A percentile compares a stretch with the other conserved stretches of the same genome.
Conservation (phyloP, 2,329 filamentous ascomycete genomes). For the Pseudogymnoascus sp. region DNA sequence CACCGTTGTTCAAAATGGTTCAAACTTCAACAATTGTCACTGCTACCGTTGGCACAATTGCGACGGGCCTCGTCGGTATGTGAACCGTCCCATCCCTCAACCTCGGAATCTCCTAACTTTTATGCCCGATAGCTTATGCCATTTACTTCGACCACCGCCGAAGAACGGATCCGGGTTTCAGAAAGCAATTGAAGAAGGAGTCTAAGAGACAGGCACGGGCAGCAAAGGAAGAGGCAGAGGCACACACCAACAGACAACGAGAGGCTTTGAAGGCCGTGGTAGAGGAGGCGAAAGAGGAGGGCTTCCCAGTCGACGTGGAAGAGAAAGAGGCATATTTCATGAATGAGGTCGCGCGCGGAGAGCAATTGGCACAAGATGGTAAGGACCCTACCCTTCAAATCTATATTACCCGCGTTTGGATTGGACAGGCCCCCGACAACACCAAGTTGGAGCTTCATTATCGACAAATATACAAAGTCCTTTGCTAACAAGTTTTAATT, state of each 20-base stretch:
- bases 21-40: constrained; percentile 51
- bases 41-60: constrained; percentile 53
- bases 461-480: neutral
- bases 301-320: constrained; percentile 83
- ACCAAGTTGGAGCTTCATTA: neutral
- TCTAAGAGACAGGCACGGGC: constrained; percentile 64
- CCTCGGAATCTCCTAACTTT: neutral
- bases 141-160: constrained; percentile 64
- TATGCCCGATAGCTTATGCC: constrained; percentile 47
- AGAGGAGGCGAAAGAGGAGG: constrained; percentile 78
- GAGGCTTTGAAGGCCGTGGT: constrained; percentile 69
- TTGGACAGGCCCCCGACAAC: neutral
- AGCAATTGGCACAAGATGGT: constrained; percentile 78
- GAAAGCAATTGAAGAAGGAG: constrained; percentile 63
- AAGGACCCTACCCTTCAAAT: constrained; percentile 30
- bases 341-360: constrained; percentile 84
- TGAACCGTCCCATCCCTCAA: constrained; percentile 16
- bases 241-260: constrained; percentile 58
- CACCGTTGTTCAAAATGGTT: constrained; percentile 32
- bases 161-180: constrained; percentile 57
- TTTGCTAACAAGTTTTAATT: constrained; percentile 10
- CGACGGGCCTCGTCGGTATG: constrained; percentile 54
- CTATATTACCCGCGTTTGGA: neutral
- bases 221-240: constrained; percentile 65
- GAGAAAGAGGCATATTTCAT: constrained; percentile 97